Evolutionary conservation across 208 protist genomes (phyloP), one percentile per base, ranked within the genome.

Genomic region (Acanthamoeba triangularis): DNA sequence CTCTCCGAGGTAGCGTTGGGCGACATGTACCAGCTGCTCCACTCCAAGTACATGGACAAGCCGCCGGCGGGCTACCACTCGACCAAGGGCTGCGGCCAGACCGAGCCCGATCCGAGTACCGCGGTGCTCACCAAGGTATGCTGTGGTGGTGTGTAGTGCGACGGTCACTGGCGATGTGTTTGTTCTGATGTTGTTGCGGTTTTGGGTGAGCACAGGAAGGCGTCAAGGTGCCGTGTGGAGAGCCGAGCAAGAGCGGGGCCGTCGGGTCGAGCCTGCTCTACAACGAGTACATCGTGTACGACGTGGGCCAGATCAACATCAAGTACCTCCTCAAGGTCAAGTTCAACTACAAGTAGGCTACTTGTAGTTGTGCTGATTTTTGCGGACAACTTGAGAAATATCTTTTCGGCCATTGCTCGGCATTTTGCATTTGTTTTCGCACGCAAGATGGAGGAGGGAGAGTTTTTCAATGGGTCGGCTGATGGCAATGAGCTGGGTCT

Each of bases 241-340:
- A 28, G 84, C 84, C 88, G 4, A 72, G 59, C 11, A 13, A n/a
- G 18, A 52, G 76, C 18, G 90, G 41, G 6, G 59, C 25, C 14
- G 33, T 33, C 37, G 35, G 44, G 2, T 35, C 67, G 28, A n/a
- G 37, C 41, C 56, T 96, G 49, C 95, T 76, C 6, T 97, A 97
- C 95, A 96, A 97, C 74, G 96, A 97, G 80, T 28, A 37, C 54
- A 37, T 97, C 74, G 96, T 97, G 25, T 97, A 97, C 59, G 96
- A 97, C 54, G 52, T 61, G 41, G 33, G n/a, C 35, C 95, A 97
- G 56, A 85, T 95, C 72, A 59, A 72, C 91, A 44, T 95, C 54
- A 59, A 72, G 52, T 95, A 95, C 54, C 37, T 95, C 23, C 47
- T 95, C 37, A 59, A 47, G 47, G 35, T 95, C 54, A 78, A 85